Conservation (phyloP, 768 basidiomycete species). For the Chalciporus chontae region DNA sequence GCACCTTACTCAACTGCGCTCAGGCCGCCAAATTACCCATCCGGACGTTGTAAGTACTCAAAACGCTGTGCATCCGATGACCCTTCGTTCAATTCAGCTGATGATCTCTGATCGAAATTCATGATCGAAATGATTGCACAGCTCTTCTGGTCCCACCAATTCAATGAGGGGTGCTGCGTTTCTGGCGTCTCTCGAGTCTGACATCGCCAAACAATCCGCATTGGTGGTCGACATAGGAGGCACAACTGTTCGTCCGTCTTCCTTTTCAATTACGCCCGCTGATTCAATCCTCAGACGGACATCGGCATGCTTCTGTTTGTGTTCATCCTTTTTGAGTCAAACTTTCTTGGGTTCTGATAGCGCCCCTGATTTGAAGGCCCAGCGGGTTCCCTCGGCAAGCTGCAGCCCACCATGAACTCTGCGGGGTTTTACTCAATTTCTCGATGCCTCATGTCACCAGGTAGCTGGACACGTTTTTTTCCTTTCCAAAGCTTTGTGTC, state of each 20-base stretch:
- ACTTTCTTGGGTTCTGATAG: constrained; percentile 10
- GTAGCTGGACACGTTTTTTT: constrained; percentile 14
- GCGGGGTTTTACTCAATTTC: constrained; percentile 59
- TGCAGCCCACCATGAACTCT: constrained; percentile 58
- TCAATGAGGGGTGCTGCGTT: constrained; percentile 69
- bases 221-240: constrained; percentile 65
- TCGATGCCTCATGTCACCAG: constrained; percentile 54
- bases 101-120: constrained; percentile 3
- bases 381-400: constrained; percentile 62
- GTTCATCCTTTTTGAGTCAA: not conserved
- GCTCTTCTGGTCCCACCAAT: constrained; percentile 58
- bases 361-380: constrained; percentile 27
- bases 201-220: constrained; percentile 34
- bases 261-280: constrained; percentile 2
- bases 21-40: constrained; percentile 57
- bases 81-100: not conserved
- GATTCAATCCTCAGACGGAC: constrained; percentile 38
- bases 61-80: constrained; percentile 10
- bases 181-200: constrained; percentile 42
- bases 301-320: constrained; percentile 53
- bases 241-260: constrained; percentile 41
- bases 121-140: constrained; percentile 11
- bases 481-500: not conserved
- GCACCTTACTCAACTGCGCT: constrained; percentile 46
- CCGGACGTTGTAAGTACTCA: constrained; percentile 46